Base-by-base conservation (phyloP, 2,329 filamentous ascomycete species). In the Eutypa lata region DNA sequence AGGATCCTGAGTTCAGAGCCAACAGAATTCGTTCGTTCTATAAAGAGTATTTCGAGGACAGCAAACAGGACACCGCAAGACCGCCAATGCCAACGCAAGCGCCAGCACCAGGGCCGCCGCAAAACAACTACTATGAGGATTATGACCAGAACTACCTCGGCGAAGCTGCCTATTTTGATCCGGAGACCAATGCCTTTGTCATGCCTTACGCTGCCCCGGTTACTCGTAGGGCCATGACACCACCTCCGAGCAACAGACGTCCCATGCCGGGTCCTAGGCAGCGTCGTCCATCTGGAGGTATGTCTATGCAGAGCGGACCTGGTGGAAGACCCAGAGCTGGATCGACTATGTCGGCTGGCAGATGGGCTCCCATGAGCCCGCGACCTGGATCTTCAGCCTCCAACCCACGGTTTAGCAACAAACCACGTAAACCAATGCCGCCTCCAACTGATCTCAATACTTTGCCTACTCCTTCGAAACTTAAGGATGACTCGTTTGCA, bases 11-110 rank as follows among this genome's bases (percentile, higher is more conserved):
- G 71, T 87, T 93, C 65, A 86, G 94, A 64, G 94, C 94, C 58
- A 97, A 97, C 76, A 87, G 94, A 53, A 99, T 99, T 61, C 84
- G 94, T 69, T 99, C 94, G 3, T 99, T 99, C 77, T 99, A 99
- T 78, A 97, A 97, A 76, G 94, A 99, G 69, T 99, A 99, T 75
- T 99, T 99, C 63, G 94, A 97, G 60, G 93, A 97, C 42, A 84
- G 78, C 54, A 70, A 72, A 26, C 45, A 24, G 21, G 42, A 45
- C 16, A 3, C 44, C 28, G 55, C 26, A 62, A 65, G 58, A 51
- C 58, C 11, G 57, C 66, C 44, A 48, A 48, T 40, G 60, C 57
- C 21, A 52, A 14, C 35, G 13, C 31, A 35, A 35, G 13, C 13
- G 13, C 35, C 35, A 38, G 35, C 35, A 38, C 35, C 60, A 60